Base-by-base conservation (phyloP, 768 basidiomycete species). In the Agaricus blazei region DNA sequence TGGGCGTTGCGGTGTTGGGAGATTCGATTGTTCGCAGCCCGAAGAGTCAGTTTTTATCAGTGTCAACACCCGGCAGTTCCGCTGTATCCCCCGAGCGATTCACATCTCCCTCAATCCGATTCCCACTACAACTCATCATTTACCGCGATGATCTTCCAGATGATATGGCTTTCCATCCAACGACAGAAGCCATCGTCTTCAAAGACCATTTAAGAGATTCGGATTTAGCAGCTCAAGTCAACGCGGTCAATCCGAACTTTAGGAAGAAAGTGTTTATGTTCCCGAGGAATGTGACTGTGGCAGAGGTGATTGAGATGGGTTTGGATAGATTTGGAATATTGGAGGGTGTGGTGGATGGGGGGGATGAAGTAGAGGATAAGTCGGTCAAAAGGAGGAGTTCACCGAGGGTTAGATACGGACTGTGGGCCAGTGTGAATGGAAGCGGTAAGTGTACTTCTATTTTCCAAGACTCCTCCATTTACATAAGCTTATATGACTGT, bases 261-360 rank as follows among this genome's bases (percentile, higher is more conserved):
- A 76, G 92, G 44, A 79, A 84, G 56, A 94, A 94, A 69, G 80
- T 96, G 45, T 90, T 98, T 67, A 82, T 90, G 59, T 88, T 98
- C 71, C 92, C 96, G 1, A 89, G 92, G 70, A 98, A 97, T 63
- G 86, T 90, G 36, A 98, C 93, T 0, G 97, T 98, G 3, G 92
- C 94, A 0, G 97, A 99, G 69, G 94, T 95, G 12, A 93, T 97
- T 38, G 97, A 99, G 68, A 75, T 90, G 37, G 90, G 88, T 4
- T 67, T 99, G 59, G 97, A 98, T 65, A 73, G 93, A 56, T 98
- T 98, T 65, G 97, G 97, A 2, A 97, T 99, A 54, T 74, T 82
- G 36, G 96, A 97, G 38, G 97, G 95, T n/a, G 93, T 99, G 1
- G 96, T 98, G 2, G 95, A 98, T 67, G 97, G 97, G 2, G 97